Base-by-base conservation (phyloP, 2,329 filamentous ascomycete species). In the Aspergillus costaricaensis region DNA sequence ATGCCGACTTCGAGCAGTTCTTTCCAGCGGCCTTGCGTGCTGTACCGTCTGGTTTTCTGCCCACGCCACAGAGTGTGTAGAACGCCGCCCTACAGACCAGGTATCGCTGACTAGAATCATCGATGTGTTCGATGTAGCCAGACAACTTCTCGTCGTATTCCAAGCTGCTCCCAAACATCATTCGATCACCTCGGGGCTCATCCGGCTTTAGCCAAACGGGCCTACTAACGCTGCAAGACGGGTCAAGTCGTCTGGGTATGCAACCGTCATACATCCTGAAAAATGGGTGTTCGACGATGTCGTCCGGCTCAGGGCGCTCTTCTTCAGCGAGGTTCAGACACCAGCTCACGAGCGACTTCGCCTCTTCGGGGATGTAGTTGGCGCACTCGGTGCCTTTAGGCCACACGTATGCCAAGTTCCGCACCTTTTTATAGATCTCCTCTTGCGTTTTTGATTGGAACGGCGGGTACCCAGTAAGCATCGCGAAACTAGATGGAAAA, bases 381-480 rank as follows among this genome's bases (percentile, higher is more conserved):
- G 69, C 65, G 44, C 74, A 72, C 19, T 79, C 76, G 4, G 74
- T 70, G 52, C 79, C 77, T 56, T 79, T 79, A 10, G 80, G 81
- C 81, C 81, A 83, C 23, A 77, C 76, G 58, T 82, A 83, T n/a
- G 76, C 75, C 44, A 82, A 63, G 36, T 73, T 80, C 57, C 77
- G 74, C 4, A 82, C 79, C 65, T 81, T 82, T 57, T 77, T 77
- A 64, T 82, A 82, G 14, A 83, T 82, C 62, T 83, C 81, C 61
- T 82, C 79, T 62, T 82, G 80, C 0, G 80, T 82, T 62, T 81
- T 81, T 3, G 95, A 96, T 77, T 99, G 95, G 76, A 99, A 99
- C 0, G 95, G 95, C 1, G 95, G 94, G 70, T 94, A 96, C 19
- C 95, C 96, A 7, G 95, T 95, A 50, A 98, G 89, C 86, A 99